These are phyloP conservation scores for Vigna trinervia DNA, from an alignment of 306 rosid species.

Conservation along the genomic window DNA sequence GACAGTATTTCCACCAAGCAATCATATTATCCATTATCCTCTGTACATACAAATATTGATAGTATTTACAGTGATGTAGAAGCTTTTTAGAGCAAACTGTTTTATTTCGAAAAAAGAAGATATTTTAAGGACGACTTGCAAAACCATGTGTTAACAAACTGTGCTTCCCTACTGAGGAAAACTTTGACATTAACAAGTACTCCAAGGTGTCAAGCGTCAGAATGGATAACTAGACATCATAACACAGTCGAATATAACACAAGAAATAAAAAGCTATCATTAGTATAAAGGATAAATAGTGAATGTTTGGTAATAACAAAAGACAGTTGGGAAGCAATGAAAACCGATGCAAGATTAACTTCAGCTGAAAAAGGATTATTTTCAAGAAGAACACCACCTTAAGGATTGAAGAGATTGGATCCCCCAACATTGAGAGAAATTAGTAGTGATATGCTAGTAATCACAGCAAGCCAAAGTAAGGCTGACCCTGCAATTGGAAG, in stretches of 20 bases:
- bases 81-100: constrained; percentile 1
- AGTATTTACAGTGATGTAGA: neutral
- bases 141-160: neutral
- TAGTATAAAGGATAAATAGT: constrained; percentile 10
- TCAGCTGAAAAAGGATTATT: constrained; percentile 46
- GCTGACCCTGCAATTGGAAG: constrained; percentile 69
- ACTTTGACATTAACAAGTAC: neutral
- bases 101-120: neutral
- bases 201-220: neutral
- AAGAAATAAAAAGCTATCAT: neutral
- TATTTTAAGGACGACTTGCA: neutral
- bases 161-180: neutral
- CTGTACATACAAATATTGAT: neutral
- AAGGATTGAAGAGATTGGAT: constrained; percentile 92
- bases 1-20: neutral
- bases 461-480: constrained; percentile 86
- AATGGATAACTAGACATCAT: neutral
- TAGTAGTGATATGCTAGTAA: constrained; percentile 69
- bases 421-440: constrained; percentile 82
- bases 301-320: constrained; percentile 13
- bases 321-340: constrained; percentile 25
- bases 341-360: constrained; percentile 46
- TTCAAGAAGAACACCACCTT: constrained; percentile 41
- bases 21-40: neutral
- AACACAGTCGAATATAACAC: neutral